Evolutionary conservation across 2,329 filamentous ascomycete genomes (phyloP).

Genomic region (Leptodontidium sp.): DNA sequence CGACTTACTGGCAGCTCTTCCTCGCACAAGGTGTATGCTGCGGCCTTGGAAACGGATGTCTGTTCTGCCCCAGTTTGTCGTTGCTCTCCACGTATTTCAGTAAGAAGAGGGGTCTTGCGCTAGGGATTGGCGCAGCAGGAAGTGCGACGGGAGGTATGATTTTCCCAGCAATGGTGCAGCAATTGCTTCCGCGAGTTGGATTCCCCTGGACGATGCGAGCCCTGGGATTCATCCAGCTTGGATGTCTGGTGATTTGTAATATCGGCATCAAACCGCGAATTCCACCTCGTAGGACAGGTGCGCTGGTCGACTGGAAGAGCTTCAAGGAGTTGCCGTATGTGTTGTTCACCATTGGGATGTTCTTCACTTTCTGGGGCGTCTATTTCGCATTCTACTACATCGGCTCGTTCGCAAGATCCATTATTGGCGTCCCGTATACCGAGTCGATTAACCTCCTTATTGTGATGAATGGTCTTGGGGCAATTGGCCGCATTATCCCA

Average conservation of each 20-base stretch:
- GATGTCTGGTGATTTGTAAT: slow-evolving; percentile 47
- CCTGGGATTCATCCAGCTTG: slow-evolving; percentile 56
- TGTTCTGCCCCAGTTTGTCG: slow-evolving; percentile 52
- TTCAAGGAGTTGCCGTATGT: slow-evolving; percentile 55
- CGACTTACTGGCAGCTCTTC: slow-evolving; percentile 53
- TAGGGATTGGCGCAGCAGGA: slow-evolving; percentile 50
- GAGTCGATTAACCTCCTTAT: slow-evolving; percentile 59
- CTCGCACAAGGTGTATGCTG: slow-evolving; percentile 53
- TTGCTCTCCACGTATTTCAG: slow-evolving; percentile 54
- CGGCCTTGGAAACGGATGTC: slow-evolving; percentile 52
- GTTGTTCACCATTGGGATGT: slow-evolving; percentile 54
- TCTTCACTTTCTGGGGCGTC: slow-evolving; percentile 52
- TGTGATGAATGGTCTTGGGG: slow-evolving; percentile 60
- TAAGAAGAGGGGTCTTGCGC: slow-evolving; percentile 49
- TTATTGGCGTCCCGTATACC: slow-evolving; percentile 49
- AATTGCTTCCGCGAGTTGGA: slow-evolving; percentile 52
- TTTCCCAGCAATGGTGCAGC: slow-evolving; percentile 54
- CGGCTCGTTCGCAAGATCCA: slow-evolving; percentile 49
- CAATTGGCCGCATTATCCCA: slow-evolving; percentile 57
- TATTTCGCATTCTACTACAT: slow-evolving; percentile 55
- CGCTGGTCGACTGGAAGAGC: slow-evolving; percentile 54
- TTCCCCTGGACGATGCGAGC: slow-evolving; percentile 57
- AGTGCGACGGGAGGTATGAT: slow-evolving; percentile 54
- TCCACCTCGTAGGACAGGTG: slow-evolving; percentile 51
- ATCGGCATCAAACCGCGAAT: slow-evolving; percentile 53